Base-by-base conservation (phyloP, 306 rosid genomes). In the Sophora flavescens region DNA sequence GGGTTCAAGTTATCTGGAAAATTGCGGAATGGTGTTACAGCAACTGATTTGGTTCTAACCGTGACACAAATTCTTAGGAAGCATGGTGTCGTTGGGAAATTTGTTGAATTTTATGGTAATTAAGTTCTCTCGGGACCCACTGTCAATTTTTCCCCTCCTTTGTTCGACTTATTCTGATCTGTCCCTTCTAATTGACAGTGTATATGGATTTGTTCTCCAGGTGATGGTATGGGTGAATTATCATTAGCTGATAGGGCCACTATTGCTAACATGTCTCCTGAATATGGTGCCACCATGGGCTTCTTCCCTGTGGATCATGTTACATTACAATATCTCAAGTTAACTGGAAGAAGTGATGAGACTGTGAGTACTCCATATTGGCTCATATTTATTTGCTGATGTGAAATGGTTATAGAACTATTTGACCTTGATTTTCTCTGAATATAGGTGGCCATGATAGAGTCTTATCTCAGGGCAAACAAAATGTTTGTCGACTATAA, bases 271-370 rank as follows among this genome's bases (percentile, higher is more conserved):
- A 96, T 96, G 99, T 89, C 99, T 81, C 99, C 98, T 2, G 99
- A 96, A 67, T 96, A 96, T 87, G 99, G 99, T 80, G 99, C 98
- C 78, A 92, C 99, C 44, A 96, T 96, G 99, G 99, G 97, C 14
- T 95, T 92, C 90, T 95, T 95, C 83, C 97, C 97, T 15, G 99
- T 95, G 51, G 97, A 92, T 86, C 97, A 85, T 63, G 93, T 94
- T 80, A 94, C 98, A 50, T 86, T 95, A 74, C 97, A 95, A 67
- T 95, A 95, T 84, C 99, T 95, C 76, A 92, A 88, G 85, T 78
- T 94, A 83, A 94, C 97, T 0, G 97, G 98, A 68, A 83, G 98
- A 87, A 96, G 93, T 72, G 98, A 92, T 36, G 98, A 96, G 79
- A 92, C 93, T 42, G 98, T 96, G 75, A 81, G 93, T 89, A 68